Evolutionary conservation across 768 basidiomycete genomes (phyloP), one percentile per base, ranked within the genome.

Genomic region (Suillus lakei): DNA sequence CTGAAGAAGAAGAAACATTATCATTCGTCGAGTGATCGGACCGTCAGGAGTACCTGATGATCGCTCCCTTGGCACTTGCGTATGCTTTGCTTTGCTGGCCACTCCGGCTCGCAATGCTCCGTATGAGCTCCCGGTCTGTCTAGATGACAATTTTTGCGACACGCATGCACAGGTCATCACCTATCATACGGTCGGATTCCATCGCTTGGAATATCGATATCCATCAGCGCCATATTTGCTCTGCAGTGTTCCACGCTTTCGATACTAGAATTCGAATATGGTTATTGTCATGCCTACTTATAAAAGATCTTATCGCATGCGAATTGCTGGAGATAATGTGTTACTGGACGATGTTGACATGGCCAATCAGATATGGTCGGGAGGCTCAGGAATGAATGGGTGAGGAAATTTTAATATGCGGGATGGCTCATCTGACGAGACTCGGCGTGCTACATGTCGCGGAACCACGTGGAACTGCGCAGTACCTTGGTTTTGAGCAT

Each of bases 1-100:
- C 58, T 64, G 64, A 75, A 75, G 72, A 77, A 75, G 68, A 66
- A 66, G 38, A 77, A 62, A 51, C 68, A 53, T 16, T 50, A 28
- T 56, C 64, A 10, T 41, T 67, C 10, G 72, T 75, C 51, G 72
- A 75, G 68, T 77, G 69, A 74, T 64, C 51, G 43, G 38, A 63
- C 66, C 63, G 67, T 30, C 63, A 64, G 32, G 12, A 44, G 69
- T 72, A 66, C 70, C 69, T 74, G 8, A 26, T 68, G 65, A 63
- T 67, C 71, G 39, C 67, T 72, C 65, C 67, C 64, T 70, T 63
- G 59, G 48, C 30, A n/a, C 26, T 50, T 15, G 30, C 21, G 18
- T 30, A 54, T 21, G 53, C 30, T 32, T 53, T 30, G 5, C 13
- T 21, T 53, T 18, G 21, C 53, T 54, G 30, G 30, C 32, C 21